phyloP scores from a whole-genome alignment of 1,284 basidiomycete species.

The Tylopilus sp. region DNA sequence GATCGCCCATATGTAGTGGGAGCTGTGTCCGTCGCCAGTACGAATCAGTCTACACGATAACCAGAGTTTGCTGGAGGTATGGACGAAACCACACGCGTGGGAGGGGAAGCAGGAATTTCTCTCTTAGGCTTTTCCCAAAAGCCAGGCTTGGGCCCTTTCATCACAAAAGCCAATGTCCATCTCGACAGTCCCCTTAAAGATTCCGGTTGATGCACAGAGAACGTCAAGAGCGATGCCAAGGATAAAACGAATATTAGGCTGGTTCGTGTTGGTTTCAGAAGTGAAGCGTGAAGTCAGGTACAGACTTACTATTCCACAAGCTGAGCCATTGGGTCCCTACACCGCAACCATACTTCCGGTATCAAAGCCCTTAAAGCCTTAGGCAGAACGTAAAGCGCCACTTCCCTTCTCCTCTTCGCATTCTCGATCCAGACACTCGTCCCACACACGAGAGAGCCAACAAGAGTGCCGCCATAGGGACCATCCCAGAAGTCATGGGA shows the following conservation, averaged over 20 bases:
- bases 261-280: constrained; percentile 9
- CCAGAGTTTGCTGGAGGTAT: not conserved
- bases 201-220: constrained; percentile 56
- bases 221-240: constrained; percentile 60
- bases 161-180: constrained; percentile 64
- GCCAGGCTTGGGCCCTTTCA: constrained; percentile 52
- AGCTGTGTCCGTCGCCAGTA: not conserved
- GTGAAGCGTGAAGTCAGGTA: not conserved
- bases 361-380: constrained; percentile 60
- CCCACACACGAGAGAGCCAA: constrained; percentile 69
- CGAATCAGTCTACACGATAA: constrained; percentile 8
- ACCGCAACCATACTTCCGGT: constrained; percentile 49
- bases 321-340: constrained; percentile 37
- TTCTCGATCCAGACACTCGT: constrained; percentile 74
- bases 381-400: constrained; percentile 73
- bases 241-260: constrained; percentile 57
- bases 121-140: constrained; percentile 45
- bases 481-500: constrained; percentile 77
- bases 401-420: constrained; percentile 64
- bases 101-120: constrained; percentile 24
- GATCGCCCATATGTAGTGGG: not conserved
- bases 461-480: constrained; percentile 60
- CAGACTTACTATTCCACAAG: constrained; percentile 51
- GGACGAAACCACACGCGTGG: constrained; percentile 16
- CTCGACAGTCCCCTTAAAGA: constrained; percentile 65